Percentiles rank a stretch among this genome's conserved stretches.
These are phyloP conservation scores for Tylopilus sp. DNA, from an alignment of 768 basidiomycete genomes.

Conservation along the genomic window DNA sequence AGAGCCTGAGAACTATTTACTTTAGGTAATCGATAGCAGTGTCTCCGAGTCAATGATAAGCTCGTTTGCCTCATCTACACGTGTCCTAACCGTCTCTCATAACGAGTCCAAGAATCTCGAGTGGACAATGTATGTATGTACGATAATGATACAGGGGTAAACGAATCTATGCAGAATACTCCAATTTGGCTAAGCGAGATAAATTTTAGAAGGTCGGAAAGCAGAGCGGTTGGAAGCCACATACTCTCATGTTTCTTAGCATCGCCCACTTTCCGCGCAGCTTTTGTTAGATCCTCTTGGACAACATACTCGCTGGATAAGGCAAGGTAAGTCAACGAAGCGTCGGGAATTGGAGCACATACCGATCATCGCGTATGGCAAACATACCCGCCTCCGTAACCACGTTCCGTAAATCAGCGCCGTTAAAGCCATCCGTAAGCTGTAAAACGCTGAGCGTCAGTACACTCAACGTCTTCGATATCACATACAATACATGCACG, in stretches of 20 bases:
- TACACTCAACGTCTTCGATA: not conserved
- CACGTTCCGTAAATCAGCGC: conserved; percentile 93
- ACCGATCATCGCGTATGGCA: conserved; percentile 95
- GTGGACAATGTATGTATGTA: conserved; percentile 2
- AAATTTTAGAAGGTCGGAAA: not conserved
- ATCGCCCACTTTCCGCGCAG: conserved; percentile 91
- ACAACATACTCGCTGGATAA: conserved; percentile 72
- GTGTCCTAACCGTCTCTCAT: too few species aligned
- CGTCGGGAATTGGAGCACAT: conserved; percentile 17
- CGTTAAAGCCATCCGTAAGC: conserved; percentile 92
- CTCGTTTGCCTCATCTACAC: too few species aligned
- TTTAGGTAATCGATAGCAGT: too few species aligned
- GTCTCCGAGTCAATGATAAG: too few species aligned
- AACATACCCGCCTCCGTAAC: conserved; percentile 98
- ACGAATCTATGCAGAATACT: conserved; percentile 38
- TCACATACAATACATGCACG: conserved; percentile 4
- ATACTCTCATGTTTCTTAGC: conserved; percentile 97
- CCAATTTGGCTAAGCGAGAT: conserved; percentile 36
- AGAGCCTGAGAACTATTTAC: too few species aligned
- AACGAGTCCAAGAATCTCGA: not conserved
- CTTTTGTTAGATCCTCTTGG: conserved; percentile 96
- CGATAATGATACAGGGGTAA: conserved; percentile 25
- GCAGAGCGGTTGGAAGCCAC: conserved; percentile 25
- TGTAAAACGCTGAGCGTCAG: conserved; percentile 26
- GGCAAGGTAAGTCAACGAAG: conserved; percentile 1